Evolutionary conservation across 192 early-diverging fungal species (phyloP).

Genomic region (Podila epicladia): DNA sequence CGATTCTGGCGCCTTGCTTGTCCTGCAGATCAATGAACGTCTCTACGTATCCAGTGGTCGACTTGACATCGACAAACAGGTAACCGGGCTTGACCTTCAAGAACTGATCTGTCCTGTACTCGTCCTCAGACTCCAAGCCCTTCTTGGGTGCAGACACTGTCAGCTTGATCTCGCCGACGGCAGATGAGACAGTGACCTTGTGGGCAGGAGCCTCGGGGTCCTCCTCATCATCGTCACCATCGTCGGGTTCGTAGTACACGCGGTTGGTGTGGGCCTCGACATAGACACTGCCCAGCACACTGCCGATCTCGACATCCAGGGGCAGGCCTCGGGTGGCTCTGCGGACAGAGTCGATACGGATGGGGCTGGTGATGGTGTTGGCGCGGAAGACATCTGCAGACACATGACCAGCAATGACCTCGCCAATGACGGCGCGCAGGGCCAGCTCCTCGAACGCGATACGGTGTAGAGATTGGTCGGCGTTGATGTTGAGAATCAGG

Average conservation of each 20-base stretch:
- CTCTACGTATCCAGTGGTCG: constrained; percentile 8
- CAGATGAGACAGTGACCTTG: neutral
- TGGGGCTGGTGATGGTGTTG: constrained; percentile 1
- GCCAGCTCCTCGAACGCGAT: constrained; percentile 8
- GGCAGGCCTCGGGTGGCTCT: constrained; percentile 5
- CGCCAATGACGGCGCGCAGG: constrained; percentile 2
- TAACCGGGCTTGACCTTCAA: neutral
- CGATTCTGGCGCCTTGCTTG: neutral
- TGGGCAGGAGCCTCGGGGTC: constrained; percentile 2
- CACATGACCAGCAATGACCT: constrained; percentile 18
- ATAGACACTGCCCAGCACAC: neutral
- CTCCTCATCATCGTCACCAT: constrained; percentile 8
- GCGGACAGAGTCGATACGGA: constrained; percentile 10
- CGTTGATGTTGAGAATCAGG: constrained; percentile 6
- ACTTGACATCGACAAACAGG: neutral
- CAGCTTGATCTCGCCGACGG: neutral
- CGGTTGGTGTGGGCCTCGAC: constrained; percentile 7
- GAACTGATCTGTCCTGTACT: neutral
- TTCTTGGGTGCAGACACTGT: neutral
- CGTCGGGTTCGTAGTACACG: constrained; percentile 1
- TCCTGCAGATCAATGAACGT: neutral
- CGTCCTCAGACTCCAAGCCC: neutral
- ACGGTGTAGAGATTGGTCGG: neutral
- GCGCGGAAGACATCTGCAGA: constrained; percentile 12
- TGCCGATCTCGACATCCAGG: neutral